A percentile compares a stretch with the other conserved stretches of the same genome.
Conservation (phyloP, 73 alveolate species). For the Durusdinium trenchii region DNA sequence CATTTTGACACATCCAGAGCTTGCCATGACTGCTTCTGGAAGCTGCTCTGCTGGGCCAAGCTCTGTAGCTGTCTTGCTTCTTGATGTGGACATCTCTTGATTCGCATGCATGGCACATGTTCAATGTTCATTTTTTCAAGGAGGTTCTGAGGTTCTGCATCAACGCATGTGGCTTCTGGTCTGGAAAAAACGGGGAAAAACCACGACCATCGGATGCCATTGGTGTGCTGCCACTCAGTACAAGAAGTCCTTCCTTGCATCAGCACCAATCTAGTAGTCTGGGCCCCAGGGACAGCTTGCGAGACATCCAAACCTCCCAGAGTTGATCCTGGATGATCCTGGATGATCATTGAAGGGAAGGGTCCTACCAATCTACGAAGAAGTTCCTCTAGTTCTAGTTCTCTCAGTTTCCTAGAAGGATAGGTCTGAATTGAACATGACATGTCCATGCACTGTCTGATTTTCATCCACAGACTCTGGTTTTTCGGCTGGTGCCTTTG, state of each 20-base stretch:
- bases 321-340: too few relatives aligned
- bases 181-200: background rate
- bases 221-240: background rate
- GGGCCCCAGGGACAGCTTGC: background rate
- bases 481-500: too few relatives aligned
- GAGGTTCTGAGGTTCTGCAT: background rate
- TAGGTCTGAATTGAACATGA: too few relatives aligned
- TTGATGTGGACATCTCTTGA: background rate
- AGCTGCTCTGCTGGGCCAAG: background rate
- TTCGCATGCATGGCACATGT: background rate
- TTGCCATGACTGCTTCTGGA: background rate
- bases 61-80: background rate
- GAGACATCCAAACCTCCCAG: too few relatives aligned
- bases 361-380: too few relatives aligned
- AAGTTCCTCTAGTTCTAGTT: too few relatives aligned
- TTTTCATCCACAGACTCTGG: too few relatives aligned
- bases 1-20: background rate
- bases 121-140: background rate
- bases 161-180: too few relatives aligned
- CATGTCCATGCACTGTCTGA: too few relatives aligned
- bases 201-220: background rate
- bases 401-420: too few relatives aligned
- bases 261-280: conserved; percentile 44
- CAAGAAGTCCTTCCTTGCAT: conserved; percentile 75
- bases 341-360: too few relatives aligned